Conservation (phyloP, 169 alveolate genomes). For the Plasmodium gaboni region DNA sequence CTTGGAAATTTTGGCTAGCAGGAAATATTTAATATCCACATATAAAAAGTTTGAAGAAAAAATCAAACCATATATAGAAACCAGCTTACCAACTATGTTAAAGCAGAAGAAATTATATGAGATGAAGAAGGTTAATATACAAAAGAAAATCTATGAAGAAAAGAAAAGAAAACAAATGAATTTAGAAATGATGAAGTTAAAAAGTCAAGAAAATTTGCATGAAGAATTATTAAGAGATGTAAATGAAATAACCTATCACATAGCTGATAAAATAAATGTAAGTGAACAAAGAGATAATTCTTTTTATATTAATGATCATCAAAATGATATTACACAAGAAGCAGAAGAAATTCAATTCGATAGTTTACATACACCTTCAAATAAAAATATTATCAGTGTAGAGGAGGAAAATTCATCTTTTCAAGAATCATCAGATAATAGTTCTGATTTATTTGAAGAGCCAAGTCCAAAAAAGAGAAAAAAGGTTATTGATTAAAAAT, state of each 20-base stretch:
- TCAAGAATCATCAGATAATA: slow-evolving; percentile 13
- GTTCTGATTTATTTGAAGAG: slow-evolving; percentile 71
- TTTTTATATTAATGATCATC: no score
- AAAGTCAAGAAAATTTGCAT: slow-evolving; percentile 39
- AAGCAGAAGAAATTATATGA: slow-evolving; percentile 55
- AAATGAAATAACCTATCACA: slow-evolving; percentile 36
- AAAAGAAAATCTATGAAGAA: slow-evolving; percentile 69
- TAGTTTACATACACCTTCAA: background rate
- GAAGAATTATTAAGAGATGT: slow-evolving; percentile 57
- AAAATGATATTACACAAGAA: background rate
- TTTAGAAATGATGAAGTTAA: slow-evolving; percentile 33
- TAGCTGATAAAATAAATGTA: slow-evolving; percentile 18
- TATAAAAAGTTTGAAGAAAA: slow-evolving; percentile 69
- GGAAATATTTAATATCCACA: slow-evolving; percentile 52
- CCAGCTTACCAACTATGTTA: slow-evolving; percentile 74
- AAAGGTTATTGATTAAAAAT: slow-evolving; percentile 16
- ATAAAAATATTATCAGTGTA: background rate
- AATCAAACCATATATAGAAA: slow-evolving; percentile 72
- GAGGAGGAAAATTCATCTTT: background rate
- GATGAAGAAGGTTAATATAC: slow-evolving; percentile 45
- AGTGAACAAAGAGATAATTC: background rate
- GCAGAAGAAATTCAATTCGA: background rate
- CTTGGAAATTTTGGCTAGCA: slow-evolving; percentile 58
- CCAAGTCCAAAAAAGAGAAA: slow-evolving; percentile 44
- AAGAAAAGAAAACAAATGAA: slow-evolving; percentile 52